Evolutionary conservation across 2,329 filamentous ascomycete genomes (phyloP), one percentile per base, ranked within the genome.

Genomic region (Alternaria consortialis): DNA sequence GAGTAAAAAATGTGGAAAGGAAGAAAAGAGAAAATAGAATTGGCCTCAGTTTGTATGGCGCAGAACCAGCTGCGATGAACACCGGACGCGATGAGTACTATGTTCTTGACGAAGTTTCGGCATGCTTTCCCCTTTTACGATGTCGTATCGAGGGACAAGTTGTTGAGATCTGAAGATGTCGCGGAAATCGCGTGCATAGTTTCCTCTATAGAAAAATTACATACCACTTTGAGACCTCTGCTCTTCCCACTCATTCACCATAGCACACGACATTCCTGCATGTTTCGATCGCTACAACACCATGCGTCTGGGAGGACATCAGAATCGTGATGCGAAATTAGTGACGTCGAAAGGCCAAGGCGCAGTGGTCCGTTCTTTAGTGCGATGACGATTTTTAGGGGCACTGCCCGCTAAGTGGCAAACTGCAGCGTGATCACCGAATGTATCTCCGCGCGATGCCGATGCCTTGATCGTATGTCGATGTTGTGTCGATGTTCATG

Each of bases 371-470:
- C 27, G 31, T 51, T 31, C n/a, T 44, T 23, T 43, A 36, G 57
- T 47, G 57, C 39, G 46, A 59, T 59, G 56, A 17, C 34, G 42
- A 48, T 36, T 39, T 48, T 39, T n/a, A 15, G 37, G 27, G 36
- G 57, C 57, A 50, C 43, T 48, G 53, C 44, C 36, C 43, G 53
- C 44, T 46, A 51, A 20, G 52, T 60, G 53, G 57, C 53, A 36
- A 60, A 37, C 25, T 55, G 57, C 52, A 50, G 57, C 44, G 37
- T 47, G 37, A 56, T 56, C 13, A 36, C 44, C 53, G 39, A 44
- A 12, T 43, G 31, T 37, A 51, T 39, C 17, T 50, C 57, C 42
- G 56, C 32, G 29, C 46, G 17, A 48, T 40, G 44, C 53, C 53
- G 39, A 44, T 46, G 29, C 5, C 31, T 17, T 27, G 32, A 37